Base-by-base conservation (phyloP, 768 basidiomycete genomes). In the Boletus vermiculosoides region DNA sequence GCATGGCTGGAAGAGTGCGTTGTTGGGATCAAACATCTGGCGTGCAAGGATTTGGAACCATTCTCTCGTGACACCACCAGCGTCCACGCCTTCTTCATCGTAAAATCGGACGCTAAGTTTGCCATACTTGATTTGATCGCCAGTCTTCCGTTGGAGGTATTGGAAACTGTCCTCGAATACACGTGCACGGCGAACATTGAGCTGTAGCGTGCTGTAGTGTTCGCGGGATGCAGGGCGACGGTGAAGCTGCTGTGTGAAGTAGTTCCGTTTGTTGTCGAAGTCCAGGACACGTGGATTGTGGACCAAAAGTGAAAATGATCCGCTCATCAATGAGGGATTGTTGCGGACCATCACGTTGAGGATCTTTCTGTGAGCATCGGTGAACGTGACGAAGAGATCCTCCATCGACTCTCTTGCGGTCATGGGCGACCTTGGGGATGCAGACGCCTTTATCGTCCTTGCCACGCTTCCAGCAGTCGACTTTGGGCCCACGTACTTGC, bases 221-320 rank as follows among this genome's bases (percentile, higher is more conserved):
- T 94, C 91, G 40, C 94, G 83, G 13, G 79, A 77, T 63, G 88
- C 84, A 18, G 87, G 87, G 10, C 92, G 86, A 44, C 88, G 86
- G 68, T 94, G 94, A 9, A 97, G 79, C 69, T 95, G 93, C 70
- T 96, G 94, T 42, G 82, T 87, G 76, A 94, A 94, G 75, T 93
- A 95, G 67, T 95, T 96, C 36, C 97, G 86, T 77, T 99, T 99
- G 85, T 98, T 98, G 79, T 98, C 97, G 69, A 98, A 98, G 78
- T 98, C 97, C 54, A 99, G 83, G 23, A 98, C 94, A 31, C 93
- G 87, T 46, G 97, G 88, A 66, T 99, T 99, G 74, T 95, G 87
- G 45, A 99, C 90, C 60, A 99, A 79, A 1, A 99, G 80, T 16
- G 95, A 94, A 80, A 99, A 99, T 1, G 96, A 98, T 12, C 97